A percentile compares a stretch with the other conserved stretches of the same genome.
phyloP scores from a whole-genome alignment of 192 early-diverging fungal genomes.

The Glomus cerebriforme region DNA sequence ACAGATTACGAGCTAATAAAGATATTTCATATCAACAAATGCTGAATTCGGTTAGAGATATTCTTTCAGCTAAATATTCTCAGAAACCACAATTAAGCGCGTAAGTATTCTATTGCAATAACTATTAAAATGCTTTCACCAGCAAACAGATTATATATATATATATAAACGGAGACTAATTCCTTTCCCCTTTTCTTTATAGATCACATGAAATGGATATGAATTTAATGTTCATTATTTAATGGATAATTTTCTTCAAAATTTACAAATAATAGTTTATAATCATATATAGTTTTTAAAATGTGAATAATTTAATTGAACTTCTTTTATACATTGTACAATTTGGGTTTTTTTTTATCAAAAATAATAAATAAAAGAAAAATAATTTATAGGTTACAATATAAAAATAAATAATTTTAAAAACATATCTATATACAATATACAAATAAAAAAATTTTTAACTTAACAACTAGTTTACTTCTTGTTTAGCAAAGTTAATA shows the following conservation, averaged over 20 bases:
- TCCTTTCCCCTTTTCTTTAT: background rate
- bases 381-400: too few species aligned
- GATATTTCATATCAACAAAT: conserved; percentile 71
- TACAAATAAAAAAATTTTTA: too few species aligned
- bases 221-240: background rate
- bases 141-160: too few species aligned
- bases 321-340: too few species aligned
- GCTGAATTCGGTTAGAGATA: conserved; percentile 65
- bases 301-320: too few species aligned
- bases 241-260: background rate
- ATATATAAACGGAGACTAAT: too few species aligned
- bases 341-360: too few species aligned
- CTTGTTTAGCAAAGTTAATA: background rate
- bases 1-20: conserved; percentile 55
- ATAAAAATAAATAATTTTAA: too few species aligned
- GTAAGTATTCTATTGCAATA: conserved; percentile 9
- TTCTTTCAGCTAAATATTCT: conserved; percentile 63
- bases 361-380: too few species aligned
- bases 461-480: background rate
- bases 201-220: background rate
- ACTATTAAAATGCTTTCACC: background rate
- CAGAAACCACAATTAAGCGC: conserved; percentile 81
- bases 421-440: too few species aligned
- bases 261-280: too few species aligned
- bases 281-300: too few species aligned